Conservation (phyloP, 306 rosid species). For the Prinsepia uniflora region DNA sequence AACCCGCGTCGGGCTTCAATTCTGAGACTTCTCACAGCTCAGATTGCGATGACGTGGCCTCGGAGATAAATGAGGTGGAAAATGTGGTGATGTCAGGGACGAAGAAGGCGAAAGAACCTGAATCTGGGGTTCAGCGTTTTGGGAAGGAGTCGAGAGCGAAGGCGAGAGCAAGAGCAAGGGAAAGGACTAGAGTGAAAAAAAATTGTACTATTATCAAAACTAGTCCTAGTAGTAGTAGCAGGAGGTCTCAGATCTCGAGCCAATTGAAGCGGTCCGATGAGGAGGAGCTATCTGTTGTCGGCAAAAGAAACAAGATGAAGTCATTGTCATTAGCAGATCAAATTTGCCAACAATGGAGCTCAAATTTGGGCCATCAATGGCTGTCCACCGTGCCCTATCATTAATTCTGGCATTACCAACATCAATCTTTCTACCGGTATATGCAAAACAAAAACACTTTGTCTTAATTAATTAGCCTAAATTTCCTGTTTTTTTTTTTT, state of each 20-base stretch:
- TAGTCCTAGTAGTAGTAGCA: conserved; percentile 3
- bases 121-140: conserved; percentile 11
- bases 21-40: conserved; percentile 20
- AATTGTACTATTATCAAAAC: conserved; percentile 16
- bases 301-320: conserved; percentile 14
- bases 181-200: conserved; percentile 60
- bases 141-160: conserved; percentile 66
- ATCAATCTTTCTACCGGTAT: conserved; percentile 32
- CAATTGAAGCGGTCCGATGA: conserved; percentile 32
- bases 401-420: conserved; percentile 25
- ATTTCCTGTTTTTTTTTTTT: too few species aligned
- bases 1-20: not conserved
- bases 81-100: not conserved
- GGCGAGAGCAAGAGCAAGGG: conserved; percentile 88
- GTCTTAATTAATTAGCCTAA: not conserved
- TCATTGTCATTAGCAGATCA: conserved; percentile 16
- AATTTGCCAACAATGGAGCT: conserved; percentile 54
- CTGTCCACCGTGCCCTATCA: conserved; percentile 25
- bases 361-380: conserved; percentile 62
- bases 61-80: conserved; percentile 21
- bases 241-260: not conserved
- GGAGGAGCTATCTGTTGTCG: not conserved
- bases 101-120: conserved; percentile 27
- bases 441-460: not conserved
- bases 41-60: conserved; percentile 31